Conservation (phyloP, 352 stramenopile species). For the Elongisporangium prolatum region DNA sequence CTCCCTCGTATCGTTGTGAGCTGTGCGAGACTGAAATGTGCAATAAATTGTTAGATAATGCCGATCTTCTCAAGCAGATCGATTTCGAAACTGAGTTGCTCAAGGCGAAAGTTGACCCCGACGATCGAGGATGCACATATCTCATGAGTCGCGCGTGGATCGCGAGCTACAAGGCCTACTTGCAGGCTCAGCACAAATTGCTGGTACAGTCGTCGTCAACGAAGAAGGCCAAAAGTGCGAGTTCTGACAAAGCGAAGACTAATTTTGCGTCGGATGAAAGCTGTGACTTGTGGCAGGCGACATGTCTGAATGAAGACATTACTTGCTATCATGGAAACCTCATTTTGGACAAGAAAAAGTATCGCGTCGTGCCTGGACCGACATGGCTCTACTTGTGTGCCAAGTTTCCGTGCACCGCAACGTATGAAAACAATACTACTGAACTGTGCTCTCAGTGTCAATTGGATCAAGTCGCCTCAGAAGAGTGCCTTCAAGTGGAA, state of each 20-base stretch:
- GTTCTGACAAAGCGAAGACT: slow-evolving; percentile 16
- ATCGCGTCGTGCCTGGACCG: slow-evolving; percentile 36
- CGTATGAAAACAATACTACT: slow-evolving; percentile 24
- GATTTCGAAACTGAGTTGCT: slow-evolving; percentile 42
- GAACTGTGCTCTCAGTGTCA: slow-evolving; percentile 50
- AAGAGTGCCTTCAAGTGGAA: slow-evolving; percentile 50
- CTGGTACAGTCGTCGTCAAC: slow-evolving; percentile 23
- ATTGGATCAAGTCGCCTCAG: slow-evolving; percentile 37
- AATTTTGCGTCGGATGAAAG: slow-evolving; percentile 9
- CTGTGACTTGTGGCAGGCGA: slow-evolving; percentile 25
- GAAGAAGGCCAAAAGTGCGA: slow-evolving; percentile 14
- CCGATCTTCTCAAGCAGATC: slow-evolving; percentile 44
- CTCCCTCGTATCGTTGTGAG: slow-evolving; percentile 36
- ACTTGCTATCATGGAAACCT: slow-evolving; percentile 61
- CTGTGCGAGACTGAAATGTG: slow-evolving; percentile 43
- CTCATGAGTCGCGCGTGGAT: slow-evolving; percentile 75
- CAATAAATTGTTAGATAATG: slow-evolving; percentile 48
- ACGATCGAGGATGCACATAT: slow-evolving; percentile 17
- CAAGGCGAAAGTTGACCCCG: slow-evolving; percentile 26
- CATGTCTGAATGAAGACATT: slow-evolving; percentile 68
- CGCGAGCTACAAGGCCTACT: slow-evolving; percentile 59
- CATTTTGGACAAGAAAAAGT: slow-evolving; percentile 62
- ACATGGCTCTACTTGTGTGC: slow-evolving; percentile 61
- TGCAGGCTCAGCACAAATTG: slow-evolving; percentile 43
- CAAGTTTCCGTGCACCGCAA: slow-evolving; percentile 44